Conservation (phyloP, 495 filamentous ascomycete species). For the Penicillium arizonense region DNA sequence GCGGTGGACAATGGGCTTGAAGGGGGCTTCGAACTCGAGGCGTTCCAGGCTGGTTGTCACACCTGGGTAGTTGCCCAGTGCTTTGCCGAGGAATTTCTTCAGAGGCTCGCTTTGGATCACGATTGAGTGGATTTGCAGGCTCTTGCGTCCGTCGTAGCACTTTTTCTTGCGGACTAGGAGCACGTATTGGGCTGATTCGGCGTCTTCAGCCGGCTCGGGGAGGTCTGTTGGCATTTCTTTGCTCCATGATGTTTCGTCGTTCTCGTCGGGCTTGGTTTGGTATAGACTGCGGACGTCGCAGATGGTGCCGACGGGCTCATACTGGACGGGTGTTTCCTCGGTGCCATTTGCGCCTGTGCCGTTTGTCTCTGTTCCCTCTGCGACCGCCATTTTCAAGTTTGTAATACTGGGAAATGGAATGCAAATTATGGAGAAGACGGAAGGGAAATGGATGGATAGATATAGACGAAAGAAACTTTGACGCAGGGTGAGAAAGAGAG, state of each 20-base stretch:
- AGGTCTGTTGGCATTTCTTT: conserved; percentile 43
- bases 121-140: conserved; percentile 59
- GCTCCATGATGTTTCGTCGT: conserved; percentile 27
- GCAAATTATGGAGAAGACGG: too few species aligned
- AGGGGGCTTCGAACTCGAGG: conserved; percentile 58
- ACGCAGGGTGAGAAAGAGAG: too few species aligned
- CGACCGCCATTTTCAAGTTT: not conserved
- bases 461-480: too few species aligned
- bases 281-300: conserved; percentile 33
- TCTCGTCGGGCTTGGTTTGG: conserved; percentile 25
- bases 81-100: conserved; percentile 53
- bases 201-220: conserved; percentile 48
- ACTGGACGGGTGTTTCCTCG: conserved; percentile 2
- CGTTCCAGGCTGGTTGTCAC: conserved; percentile 59
- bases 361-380: not conserved
- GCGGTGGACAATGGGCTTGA: conserved; percentile 64
- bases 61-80: conserved; percentile 62
- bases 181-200: conserved; percentile 50
- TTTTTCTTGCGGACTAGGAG: conserved; percentile 53
- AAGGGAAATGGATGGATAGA: too few species aligned
- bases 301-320: conserved; percentile 19
- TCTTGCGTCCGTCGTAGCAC: conserved; percentile 60
- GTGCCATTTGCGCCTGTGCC: not conserved
- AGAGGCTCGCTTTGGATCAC: conserved; percentile 63
- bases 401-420: too few species aligned